phyloP scores from a whole-genome alignment of 345 rosid species.

The Draba incana region DNA sequence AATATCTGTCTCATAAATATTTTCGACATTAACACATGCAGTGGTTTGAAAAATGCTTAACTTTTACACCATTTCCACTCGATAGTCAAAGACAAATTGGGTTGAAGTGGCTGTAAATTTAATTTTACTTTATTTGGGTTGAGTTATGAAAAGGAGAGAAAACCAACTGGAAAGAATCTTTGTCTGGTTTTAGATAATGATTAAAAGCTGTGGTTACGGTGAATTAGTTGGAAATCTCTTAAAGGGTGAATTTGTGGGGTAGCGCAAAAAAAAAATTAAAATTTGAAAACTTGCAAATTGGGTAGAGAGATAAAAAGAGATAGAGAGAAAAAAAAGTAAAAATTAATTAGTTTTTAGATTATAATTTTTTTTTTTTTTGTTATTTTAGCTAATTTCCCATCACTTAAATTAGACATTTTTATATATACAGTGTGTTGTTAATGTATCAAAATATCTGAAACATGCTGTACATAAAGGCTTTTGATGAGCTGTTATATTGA shows the following conservation, averaged over 20 bases:
- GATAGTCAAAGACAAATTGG: neutral
- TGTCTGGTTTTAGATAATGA: conserved; percentile 27
- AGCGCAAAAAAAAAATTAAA: no score
- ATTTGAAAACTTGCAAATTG: no score
- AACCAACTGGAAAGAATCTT: conserved; percentile 34
- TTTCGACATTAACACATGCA: conserved; percentile 28
- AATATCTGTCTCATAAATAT: conserved; percentile 32
- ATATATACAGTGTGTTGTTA: neutral
- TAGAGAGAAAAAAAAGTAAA: no score
- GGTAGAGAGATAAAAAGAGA: no score
- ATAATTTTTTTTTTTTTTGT: no score
- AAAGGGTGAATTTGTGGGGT: no score
- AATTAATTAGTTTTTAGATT: no score
- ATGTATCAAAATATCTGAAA: conserved; percentile 34
- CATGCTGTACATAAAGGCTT: conserved; percentile 41
- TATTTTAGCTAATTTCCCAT: no score
- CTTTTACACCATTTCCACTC: conserved; percentile 8
- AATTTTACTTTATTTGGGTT: conserved; percentile 1
- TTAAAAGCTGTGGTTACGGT: conserved; percentile 31
- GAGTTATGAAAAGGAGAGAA: neutral
- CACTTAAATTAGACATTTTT: neutral
- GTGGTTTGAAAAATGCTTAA: conserved; percentile 11
- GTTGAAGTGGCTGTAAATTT: neutral
- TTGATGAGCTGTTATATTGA: conserved; percentile 37
- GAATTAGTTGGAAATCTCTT: conserved; percentile 37